Evolutionary conservation across 2,329 filamentous ascomycete genomes (phyloP).

Genomic region (Trichoderma pleuroti): DNA sequence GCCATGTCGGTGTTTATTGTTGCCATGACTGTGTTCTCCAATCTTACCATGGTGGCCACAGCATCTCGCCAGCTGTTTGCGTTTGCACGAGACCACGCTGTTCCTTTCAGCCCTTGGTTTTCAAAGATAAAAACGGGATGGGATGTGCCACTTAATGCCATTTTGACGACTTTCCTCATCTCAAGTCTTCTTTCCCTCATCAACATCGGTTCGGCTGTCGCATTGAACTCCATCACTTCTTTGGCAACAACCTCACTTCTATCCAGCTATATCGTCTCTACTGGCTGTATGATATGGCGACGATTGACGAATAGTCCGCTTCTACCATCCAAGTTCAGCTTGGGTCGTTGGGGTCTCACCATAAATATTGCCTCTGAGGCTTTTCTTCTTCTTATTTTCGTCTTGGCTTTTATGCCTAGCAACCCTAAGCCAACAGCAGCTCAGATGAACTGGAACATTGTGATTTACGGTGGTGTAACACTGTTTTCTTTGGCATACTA

Average conservation of each 20-base stretch:
- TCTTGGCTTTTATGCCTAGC: neutral
- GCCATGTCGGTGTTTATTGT: constrained; percentile 48
- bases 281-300: constrained; percentile 7
- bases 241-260: neutral
- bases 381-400: neutral
- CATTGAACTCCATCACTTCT: constrained; percentile 10
- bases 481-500: neutral
- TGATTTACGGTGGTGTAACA: neutral
- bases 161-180: constrained; percentile 28
- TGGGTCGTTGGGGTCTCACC: neutral
- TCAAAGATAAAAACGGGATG: constrained; percentile 24
- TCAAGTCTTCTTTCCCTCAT: constrained; percentile 33
- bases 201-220: constrained; percentile 33
- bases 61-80: constrained; percentile 57
- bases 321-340: neutral
- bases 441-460: constrained; percentile 7
- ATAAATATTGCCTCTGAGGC: neutral
- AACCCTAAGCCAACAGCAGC: neutral
- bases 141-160: neutral
- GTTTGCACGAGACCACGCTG: constrained; percentile 38
- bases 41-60: constrained; percentile 53
- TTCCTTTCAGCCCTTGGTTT: constrained; percentile 31
- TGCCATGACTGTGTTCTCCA: constrained; percentile 46
- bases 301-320: neutral
- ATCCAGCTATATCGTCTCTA: constrained; percentile 4